Evolutionary conservation across 1,139 yeast species (phyloP), one percentile per base, ranked within the genome.

Genomic region (Geotrichum aggregatum): DNA sequence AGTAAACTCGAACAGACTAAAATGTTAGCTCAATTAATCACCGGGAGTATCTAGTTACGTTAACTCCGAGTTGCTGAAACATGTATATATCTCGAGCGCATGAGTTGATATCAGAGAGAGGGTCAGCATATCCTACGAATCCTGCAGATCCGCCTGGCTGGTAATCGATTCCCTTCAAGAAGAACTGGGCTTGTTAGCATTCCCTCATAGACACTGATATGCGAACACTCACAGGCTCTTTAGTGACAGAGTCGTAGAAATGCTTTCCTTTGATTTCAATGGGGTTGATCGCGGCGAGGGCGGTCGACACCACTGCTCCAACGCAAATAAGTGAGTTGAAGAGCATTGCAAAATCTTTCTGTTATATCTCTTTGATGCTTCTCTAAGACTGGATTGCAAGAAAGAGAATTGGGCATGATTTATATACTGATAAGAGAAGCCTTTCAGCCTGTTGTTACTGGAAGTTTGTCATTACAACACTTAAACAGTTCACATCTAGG

Each of bases 61-160:
- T 88, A 47, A 87, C 79, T 0, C 92, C 92, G 46, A 88, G 76
- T 52, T 82, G 78, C 71, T 84, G 91, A 66, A 88, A 83, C 44
- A 87, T 71, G 33, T 75, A 73, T 33, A 86, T 79, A 65, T 88
- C 96, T 57, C 96, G 75, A 3, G 87, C 82, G 70, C 96, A 88
- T 30, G 69, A 65, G 24, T 73, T 71, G 10, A 82, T 78, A 61
- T 87, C 84, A 0, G 95, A 84, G 41, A 91, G 74, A 0, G 95
- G 96, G 7, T 63, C 58, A 33, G 56, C 51, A 22, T 63, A 59
- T 30, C 68, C 66, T 1, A 67, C 71, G 39, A 78, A 77, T 0
- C 79, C 84, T 0, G 95, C 83, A 0, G 95, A 81, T 0, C 95
- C 96, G 22, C 95, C 95, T 0, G 95, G 95, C 66, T 87, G 96